phyloP scores from a whole-genome alignment of 768 basidiomycete species.

The Calvatia gigantea region DNA sequence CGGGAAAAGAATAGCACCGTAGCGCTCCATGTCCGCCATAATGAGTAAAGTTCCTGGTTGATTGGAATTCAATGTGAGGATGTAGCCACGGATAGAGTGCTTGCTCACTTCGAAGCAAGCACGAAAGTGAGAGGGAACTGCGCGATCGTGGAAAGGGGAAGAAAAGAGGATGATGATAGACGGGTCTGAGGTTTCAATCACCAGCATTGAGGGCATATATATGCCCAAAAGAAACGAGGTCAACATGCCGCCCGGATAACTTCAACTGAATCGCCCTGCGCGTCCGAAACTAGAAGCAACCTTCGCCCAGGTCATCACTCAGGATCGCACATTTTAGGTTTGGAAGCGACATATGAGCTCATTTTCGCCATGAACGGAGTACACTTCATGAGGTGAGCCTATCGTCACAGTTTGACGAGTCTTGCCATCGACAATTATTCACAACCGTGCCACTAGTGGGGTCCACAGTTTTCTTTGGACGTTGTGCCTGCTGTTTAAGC shows the following conservation, averaged over 20 bases:
- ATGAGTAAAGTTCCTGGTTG: conserved; percentile 17
- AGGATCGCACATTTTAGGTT: background rate
- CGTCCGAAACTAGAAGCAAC: background rate
- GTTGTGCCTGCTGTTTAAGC: background rate
- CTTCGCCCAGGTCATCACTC: conserved; percentile 10
- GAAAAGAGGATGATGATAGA: conserved; percentile 1
- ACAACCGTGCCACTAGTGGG: background rate
- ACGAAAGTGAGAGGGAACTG: background rate
- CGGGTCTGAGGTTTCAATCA: background rate
- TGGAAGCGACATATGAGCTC: conserved; percentile 9
- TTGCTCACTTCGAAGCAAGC: background rate
- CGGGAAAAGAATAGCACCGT: conserved; percentile 74
- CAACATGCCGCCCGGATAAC: conserved; percentile 8
- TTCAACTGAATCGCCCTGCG: background rate
- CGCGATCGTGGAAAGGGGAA: background rate
- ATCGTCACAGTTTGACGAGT: background rate
- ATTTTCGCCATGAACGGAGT: conserved; percentile 2
- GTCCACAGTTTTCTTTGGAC: background rate
- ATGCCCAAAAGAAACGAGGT: conserved; percentile 9
- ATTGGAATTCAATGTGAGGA: conserved; percentile 4
- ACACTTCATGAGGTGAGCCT: background rate
- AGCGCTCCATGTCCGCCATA: conserved; percentile 66
- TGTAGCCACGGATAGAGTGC: background rate
- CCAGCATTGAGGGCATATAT: conserved; percentile 4
- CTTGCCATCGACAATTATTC: background rate